Base-by-base conservation (phyloP, 2,329 filamentous ascomycete genomes). In the Botrytis byssoidea region DNA sequence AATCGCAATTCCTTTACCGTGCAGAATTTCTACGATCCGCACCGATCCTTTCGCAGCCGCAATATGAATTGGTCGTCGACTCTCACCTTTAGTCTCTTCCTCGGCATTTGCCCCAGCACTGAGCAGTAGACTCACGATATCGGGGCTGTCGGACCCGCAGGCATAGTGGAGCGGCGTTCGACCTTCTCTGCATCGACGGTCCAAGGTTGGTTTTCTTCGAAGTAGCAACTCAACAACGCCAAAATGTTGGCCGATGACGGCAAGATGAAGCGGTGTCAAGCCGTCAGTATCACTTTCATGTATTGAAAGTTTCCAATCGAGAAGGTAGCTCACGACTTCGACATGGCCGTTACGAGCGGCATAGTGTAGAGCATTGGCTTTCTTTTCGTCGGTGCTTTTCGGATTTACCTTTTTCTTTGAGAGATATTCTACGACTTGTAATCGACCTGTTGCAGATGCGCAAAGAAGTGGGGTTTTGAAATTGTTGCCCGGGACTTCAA, bases 91-190 rank as follows among this genome's bases (percentile, higher is more conserved):
- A 0, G 55, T 59, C 59, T 70, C 60, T 61, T 70, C 66, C 63
- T 73, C 74, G 12, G 51, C 46, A 20, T 71, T 25, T 8, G 73
- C 74, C 18, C 73, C 70, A 35, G 66, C 70, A 32, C 48, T 73
- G 16, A 74, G 57, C 40, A 74, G 42, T 25, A 74, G 46, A 29
- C 70, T 71, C 7, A 75, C 70, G 20, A 74, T 65, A 20, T 74
- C 74, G 6, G 61, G n/a, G 32, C 59, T 71, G 8, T 71, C 46
- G 7, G 48, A 63, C 8, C 61, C 48, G 20, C 73, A 74, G 40
- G 74, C 73, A 70, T 73, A 75, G 65, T 74, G 73, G 4, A 75
- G 37, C 25, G 73, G 74, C n/a, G 65, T 74, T 48, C 70, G 59
- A 3, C 73, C 70, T 37, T 68, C 46, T 61, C 70, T 72, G 16